Evolutionary conservation across 768 basidiomycete genomes (phyloP).

Genomic region (Gloeopeniophorella convolvens): DNA sequence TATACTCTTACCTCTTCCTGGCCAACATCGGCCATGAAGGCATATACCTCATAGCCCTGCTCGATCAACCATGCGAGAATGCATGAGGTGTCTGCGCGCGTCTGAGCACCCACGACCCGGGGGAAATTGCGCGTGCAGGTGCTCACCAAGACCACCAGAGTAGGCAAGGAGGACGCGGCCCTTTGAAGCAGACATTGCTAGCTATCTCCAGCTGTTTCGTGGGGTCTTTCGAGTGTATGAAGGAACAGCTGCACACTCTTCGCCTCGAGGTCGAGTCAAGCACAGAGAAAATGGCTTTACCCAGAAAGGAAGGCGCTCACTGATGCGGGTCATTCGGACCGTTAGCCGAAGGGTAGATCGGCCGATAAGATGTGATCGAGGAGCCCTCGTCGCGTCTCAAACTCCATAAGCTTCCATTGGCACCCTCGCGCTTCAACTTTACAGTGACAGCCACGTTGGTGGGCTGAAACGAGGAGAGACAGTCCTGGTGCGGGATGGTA

Average conservation of each 20-base stretch:
- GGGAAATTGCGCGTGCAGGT: neutral
- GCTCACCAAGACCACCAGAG: slow-evolving; percentile 93
- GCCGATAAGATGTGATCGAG: too few species aligned
- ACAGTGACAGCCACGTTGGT: too few species aligned
- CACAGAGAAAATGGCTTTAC: too few species aligned
- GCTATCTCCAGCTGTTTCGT: neutral
- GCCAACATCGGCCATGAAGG: slow-evolving; percentile 95
- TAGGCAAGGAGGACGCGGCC: slow-evolving; percentile 96
- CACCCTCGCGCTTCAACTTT: too few species aligned
- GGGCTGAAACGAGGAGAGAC: too few species aligned
- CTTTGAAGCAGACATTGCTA: slow-evolving; percentile 40
- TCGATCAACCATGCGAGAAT: slow-evolving; percentile 99
- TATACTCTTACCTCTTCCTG: slow-evolving; percentile 65
- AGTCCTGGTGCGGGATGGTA: too few species aligned
- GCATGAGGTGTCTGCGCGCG: slow-evolving; percentile 82
- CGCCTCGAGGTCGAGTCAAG: neutral
- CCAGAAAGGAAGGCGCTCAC: too few species aligned
- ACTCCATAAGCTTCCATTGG: too few species aligned
- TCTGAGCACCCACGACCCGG: neutral
- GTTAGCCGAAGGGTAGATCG: too few species aligned
- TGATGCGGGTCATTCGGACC: too few species aligned
- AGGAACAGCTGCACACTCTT: neutral
- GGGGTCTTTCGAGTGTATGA: neutral
- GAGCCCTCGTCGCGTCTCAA: too few species aligned
- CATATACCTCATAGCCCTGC: slow-evolving; percentile 93